Evolutionary conservation across 441 rosid genomes (phyloP).

Genomic region (Viola pubescens): DNA sequence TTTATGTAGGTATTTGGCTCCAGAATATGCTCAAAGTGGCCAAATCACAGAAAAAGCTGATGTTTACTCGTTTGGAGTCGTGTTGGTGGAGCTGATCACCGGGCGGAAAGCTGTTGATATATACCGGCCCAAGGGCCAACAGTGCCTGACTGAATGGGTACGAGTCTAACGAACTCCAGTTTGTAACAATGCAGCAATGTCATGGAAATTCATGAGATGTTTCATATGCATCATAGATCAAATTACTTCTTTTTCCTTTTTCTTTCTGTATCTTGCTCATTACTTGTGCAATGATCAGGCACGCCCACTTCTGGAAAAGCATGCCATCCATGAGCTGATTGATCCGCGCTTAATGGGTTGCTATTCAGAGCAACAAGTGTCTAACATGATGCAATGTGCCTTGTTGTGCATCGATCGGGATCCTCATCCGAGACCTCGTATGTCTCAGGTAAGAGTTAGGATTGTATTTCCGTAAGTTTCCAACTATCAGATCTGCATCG

Average conservation of each 20-base stretch:
- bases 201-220: not conserved
- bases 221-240: not conserved
- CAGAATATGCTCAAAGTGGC: conserved; percentile 94
- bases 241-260: not conserved
- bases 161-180: conserved; percentile 6
- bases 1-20: conserved; percentile 75
- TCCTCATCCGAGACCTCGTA: conserved; percentile 80
- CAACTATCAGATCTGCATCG: no score
- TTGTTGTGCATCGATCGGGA: conserved; percentile 71
- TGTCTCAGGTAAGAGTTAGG: conserved; percentile 66
- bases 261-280: conserved; percentile 15
- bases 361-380: conserved; percentile 53
- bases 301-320: conserved; percentile 73
- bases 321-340: conserved; percentile 49
- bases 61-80: conserved; percentile 91
- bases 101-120: conserved; percentile 93
- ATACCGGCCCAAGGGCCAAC: conserved; percentile 87
- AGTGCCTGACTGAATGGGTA: conserved; percentile 99
- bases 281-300: conserved; percentile 43
- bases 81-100: conserved; percentile 79
- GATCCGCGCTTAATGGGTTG: conserved; percentile 56
- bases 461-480: no score
- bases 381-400: conserved; percentile 76
- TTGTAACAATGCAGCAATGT: not conserved
- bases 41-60: conserved; percentile 96